Conservation (phyloP, 306 rosid genomes). For the Vachellia pachyceras region DNA sequence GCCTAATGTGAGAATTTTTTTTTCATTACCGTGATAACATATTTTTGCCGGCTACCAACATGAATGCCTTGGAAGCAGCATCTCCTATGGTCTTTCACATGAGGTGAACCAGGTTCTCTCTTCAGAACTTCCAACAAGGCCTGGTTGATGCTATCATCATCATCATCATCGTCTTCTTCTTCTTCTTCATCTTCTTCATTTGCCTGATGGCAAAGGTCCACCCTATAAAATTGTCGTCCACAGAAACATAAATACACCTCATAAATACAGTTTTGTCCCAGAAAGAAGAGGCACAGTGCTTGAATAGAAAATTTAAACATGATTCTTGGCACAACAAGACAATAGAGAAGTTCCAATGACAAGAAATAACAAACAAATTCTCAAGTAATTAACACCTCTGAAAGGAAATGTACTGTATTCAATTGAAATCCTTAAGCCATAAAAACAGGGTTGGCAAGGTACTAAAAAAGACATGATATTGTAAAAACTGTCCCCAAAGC, state of each 20-base stretch:
- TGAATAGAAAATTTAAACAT: constrained; percentile 2
- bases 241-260: constrained; percentile 38
- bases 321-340: background rate
- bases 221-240: constrained; percentile 64
- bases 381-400: background rate
- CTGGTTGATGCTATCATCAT: constrained; percentile 50
- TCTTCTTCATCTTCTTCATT: constrained; percentile 73
- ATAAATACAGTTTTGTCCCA: constrained; percentile 32
- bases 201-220: constrained; percentile 83
- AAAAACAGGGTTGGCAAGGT: background rate
- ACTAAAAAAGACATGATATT: background rate
- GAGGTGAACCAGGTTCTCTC: constrained; percentile 44
- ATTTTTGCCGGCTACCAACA: constrained; percentile 66
- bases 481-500: background rate
- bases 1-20: background rate
- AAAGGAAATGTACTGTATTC: background rate
- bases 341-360: background rate
- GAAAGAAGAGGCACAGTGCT: constrained; percentile 1
- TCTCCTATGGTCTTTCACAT: constrained; percentile 41
- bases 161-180: constrained; percentile 46
- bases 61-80: constrained; percentile 67
- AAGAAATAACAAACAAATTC: background rate
- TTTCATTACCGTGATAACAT: constrained; percentile 59
- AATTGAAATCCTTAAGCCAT: background rate
- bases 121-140: constrained; percentile 54